A percentile compares a stretch with the other conserved stretches of the same genome.
Conservation (phyloP, 495 filamentous ascomycete species). For the Penicillium daleae region DNA sequence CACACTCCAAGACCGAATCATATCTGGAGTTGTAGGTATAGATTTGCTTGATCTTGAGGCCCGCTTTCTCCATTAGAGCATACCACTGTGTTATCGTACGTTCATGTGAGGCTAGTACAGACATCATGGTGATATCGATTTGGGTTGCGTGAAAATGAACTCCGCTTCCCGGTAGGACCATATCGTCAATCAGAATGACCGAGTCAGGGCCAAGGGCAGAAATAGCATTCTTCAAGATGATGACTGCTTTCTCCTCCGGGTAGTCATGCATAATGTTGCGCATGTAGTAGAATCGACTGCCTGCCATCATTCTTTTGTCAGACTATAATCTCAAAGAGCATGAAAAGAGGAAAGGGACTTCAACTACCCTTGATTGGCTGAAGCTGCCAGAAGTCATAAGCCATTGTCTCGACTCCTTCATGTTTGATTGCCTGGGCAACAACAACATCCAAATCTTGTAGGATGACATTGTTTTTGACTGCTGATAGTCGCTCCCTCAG, state of each 20-base stretch:
- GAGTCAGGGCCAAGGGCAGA: conserved; percentile 41
- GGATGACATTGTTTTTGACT: conserved; percentile 41
- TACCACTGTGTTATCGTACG: conserved; percentile 44
- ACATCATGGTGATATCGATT: conserved; percentile 40
- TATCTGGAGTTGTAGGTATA: conserved; percentile 10
- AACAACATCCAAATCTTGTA: conserved; percentile 51
- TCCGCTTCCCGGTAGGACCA: conserved; percentile 31
- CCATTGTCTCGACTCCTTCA: conserved; percentile 44
- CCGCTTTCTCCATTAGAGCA: conserved; percentile 37
- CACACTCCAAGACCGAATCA: conserved; percentile 35
- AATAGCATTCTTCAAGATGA: conserved; percentile 42
- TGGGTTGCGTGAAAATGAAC: conserved; percentile 26
- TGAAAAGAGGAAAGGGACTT: neutral
- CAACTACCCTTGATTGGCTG: conserved; percentile 47
- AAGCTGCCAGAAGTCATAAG: conserved; percentile 48
- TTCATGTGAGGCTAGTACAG: conserved; percentile 30
- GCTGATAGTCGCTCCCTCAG: conserved; percentile 41
- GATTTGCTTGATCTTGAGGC: conserved; percentile 29
- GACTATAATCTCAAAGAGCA: neutral
- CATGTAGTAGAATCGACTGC: conserved; percentile 51
- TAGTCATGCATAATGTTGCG: conserved; percentile 52
- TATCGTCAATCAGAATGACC: conserved; percentile 47
- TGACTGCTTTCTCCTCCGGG: conserved; percentile 40
- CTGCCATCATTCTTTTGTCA: conserved; percentile 20
- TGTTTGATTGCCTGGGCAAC: conserved; percentile 34